These are phyloP conservation scores for Suillus brevipes DNA, from an alignment of 768 basidiomycete species.

Conservation along the genomic window DNA sequence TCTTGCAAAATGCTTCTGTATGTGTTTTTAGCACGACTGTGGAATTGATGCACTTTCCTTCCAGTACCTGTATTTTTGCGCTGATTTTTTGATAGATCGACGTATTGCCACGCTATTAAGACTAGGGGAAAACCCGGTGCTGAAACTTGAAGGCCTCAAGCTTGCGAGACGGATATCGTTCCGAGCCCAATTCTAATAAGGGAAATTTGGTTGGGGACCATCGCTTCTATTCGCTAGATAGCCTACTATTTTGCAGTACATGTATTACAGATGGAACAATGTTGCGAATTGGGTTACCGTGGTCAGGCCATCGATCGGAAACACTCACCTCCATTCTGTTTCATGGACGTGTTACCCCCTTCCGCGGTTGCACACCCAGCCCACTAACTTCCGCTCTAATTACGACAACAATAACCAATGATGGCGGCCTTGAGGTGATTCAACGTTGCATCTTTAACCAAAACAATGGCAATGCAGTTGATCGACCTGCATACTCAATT, in stretches of 20 bases:
- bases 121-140: background rate
- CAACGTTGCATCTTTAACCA: constrained; percentile 12
- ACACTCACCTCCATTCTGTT: background rate
- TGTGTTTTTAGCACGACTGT: background rate
- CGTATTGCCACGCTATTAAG: background rate
- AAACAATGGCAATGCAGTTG: constrained; percentile 18
- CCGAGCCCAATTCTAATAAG: background rate
- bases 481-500: constrained; percentile 8
- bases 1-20: background rate
- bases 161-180: background rate
- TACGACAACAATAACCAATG: constrained; percentile 22
- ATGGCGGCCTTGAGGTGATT: constrained; percentile 11
- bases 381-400: constrained; percentile 29
- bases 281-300: background rate
- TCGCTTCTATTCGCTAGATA: background rate
- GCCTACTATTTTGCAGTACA: background rate
- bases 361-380: constrained; percentile 3
- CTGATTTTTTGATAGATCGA: background rate
- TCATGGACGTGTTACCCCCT: background rate
- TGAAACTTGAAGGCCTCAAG: background rate
- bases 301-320: background rate
- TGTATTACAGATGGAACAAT: background rate
- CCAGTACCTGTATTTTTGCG: background rate
- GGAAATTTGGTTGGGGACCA: background rate
- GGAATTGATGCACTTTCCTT: background rate